Percentiles rank a stretch among this genome's conserved stretches.
Evolutionary conservation across 345 rosid genomes (phyloP).

Genomic region (Arabis hirsuta): DNA sequence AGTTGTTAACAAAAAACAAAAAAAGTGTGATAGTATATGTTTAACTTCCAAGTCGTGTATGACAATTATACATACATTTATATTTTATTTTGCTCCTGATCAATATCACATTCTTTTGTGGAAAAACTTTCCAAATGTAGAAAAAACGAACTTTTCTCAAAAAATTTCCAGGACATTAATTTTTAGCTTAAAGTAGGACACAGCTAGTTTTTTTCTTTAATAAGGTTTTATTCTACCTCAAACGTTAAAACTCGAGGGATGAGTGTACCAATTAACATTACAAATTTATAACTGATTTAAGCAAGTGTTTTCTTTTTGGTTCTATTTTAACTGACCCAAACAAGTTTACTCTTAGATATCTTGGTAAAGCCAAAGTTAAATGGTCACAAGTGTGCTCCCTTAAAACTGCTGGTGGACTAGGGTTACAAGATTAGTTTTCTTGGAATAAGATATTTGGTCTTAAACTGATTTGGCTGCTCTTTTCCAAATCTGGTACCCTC

Average conservation of each 20-base stretch:
- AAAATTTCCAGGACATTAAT: neutral
- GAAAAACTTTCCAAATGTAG: slow-evolving; percentile 6
- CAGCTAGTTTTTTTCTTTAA: no score
- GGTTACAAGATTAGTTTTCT: no score
- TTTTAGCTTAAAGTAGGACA: neutral
- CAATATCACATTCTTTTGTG: neutral
- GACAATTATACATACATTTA: neutral
- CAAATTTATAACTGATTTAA: neutral
- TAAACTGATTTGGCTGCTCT: no score
- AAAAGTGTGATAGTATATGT: neutral
- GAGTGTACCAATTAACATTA: neutral
- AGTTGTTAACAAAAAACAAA: no score
- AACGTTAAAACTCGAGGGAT: neutral
- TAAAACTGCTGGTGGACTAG: no score
- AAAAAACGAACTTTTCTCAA: neutral
- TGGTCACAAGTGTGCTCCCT: no score
- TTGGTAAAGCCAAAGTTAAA: no score
- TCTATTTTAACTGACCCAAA: no score
- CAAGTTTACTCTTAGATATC: no score
- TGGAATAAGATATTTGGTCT: no score
- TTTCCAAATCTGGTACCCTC: no score
- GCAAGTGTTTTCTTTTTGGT: neutral
- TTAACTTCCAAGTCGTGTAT: slow-evolving; percentile 7
- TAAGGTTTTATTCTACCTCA: neutral
- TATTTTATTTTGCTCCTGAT: neutral